Base-by-base conservation (phyloP, 2,329 filamentous ascomycete genomes). In the Lachnellula willkommii region DNA sequence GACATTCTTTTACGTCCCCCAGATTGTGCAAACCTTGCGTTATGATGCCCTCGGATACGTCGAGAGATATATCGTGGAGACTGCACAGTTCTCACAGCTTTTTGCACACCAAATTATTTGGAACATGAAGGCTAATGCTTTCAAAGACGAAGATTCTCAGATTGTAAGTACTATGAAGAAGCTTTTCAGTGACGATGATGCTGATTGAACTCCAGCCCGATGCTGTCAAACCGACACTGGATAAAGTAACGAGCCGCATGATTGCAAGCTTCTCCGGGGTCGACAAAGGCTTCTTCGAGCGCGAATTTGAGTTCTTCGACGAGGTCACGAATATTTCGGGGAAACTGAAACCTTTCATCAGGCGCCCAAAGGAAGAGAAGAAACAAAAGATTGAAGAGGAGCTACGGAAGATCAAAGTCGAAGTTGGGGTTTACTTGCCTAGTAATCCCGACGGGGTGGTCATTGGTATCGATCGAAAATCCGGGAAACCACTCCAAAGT, bases 111-210 rank as follows among this genome's bases (percentile, higher is more conserved):
- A 99, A 68, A 97, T 99, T 63, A 99, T 99, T 69, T 99, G 95
- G 94, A 99, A 99, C 71, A 99, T 99, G 88, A 99, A 97, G 71
- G 94, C 94, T 35, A 99, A 99, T 71, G 89, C 92, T 1, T 99
- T 89, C 79, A 99, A 96, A 71, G 95, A 99, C 63, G 93, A 99
- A 66, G 90, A 96, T 63, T 92, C 88, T 14, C 84, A 88, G 65
- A 82, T 95, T 60, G 86, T 89, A 76, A 78, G 84, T 73, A 1
- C 17, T 2, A 22, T 11, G 32, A 39, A 1, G 22, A 37, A 20
- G 9, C 1, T 11, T 52, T 37, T 46, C 11, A 39, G 20, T 20
- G 24, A 54, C 60, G 17, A 59, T 56, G 56, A 61, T 53, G 48
- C 54, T 47, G n/a, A 47, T 32, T 28, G 24, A 20, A 63, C 55